Percentiles rank a stretch among this genome's conserved stretches.
Conservation (phyloP, 331 rosid species). For the Quercus phellos region DNA sequence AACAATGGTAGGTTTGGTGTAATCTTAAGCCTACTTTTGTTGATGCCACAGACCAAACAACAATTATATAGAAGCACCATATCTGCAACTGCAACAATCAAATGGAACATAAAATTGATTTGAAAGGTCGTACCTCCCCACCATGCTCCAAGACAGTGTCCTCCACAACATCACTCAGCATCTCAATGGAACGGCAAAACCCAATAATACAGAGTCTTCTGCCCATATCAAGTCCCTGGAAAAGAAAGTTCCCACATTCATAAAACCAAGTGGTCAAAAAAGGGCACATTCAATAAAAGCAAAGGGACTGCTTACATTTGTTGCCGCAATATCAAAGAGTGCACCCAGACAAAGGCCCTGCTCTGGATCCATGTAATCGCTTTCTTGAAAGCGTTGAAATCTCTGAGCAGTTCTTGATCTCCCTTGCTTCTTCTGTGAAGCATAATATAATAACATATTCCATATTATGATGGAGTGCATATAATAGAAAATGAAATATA, state of each 20-base stretch:
- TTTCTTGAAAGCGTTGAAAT: constrained; percentile 75
- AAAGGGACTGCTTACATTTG: constrained; percentile 50
- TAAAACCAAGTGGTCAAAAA: background rate
- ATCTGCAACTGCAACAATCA: background rate
- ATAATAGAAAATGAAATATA: constrained; percentile 10
- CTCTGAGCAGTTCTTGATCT: constrained; percentile 48
- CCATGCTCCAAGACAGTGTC: constrained; percentile 94
- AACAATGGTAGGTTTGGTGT: background rate
- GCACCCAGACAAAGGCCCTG: constrained; percentile 93
- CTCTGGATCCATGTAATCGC: constrained; percentile 85
- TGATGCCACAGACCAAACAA: background rate
- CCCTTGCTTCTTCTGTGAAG: constrained; percentile 71
- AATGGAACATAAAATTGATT: constrained; percentile 2
- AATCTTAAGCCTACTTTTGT: background rate
- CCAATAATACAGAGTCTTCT: constrained; percentile 92
- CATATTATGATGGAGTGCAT: constrained; percentile 12
- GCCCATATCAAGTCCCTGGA: constrained; percentile 89
- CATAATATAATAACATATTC: constrained; percentile 17
- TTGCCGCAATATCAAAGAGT: constrained; percentile 91
- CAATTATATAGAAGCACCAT: background rate
- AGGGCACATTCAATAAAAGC: background rate
- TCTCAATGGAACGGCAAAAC: constrained; percentile 94
- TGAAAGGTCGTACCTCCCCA: constrained; percentile 69
- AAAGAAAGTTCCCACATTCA: constrained; percentile 14
- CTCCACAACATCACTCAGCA: constrained; percentile 96